Evolutionary conservation across 768 basidiomycete genomes (phyloP), one percentile per base, ranked within the genome.

Genomic region (Strobilomyces echinocephalus): DNA sequence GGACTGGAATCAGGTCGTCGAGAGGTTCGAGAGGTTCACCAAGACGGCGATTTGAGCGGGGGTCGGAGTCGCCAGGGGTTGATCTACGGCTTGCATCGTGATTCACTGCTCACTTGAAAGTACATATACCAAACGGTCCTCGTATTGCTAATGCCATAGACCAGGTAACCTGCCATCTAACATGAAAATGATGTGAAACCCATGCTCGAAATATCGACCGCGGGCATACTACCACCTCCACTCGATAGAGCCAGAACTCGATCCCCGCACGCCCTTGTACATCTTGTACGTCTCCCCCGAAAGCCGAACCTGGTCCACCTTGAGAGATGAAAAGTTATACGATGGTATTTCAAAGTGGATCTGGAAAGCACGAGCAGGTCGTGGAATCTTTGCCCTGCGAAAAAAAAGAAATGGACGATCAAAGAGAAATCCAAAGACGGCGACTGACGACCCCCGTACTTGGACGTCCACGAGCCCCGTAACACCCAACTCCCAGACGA

Each of bases 201-300:
- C 30, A 30, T 9, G 30, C 30, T 9, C 30, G 30, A 30, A 30
- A 30, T 30, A 30, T 30, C 30, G 30, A 30, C 6, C 30, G 6
- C 6, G 30, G 30, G 3, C 30, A 9, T 46, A 24, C 49, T 69
- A 69, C 69, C 69, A 69, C 42, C 69, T 63, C 70, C 69, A 69
- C 41, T 69, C 69, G 26, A 71, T 47, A 5, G 59, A 61, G n/a
- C 69, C 69, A 48, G 57, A 41, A 8, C 69, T 49, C 36, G 78
- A 74, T 42, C 84, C 82, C 63, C 92, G 75, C 47, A 97, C 87
- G 15, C 94, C 94, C 69, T 95, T 95, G 73, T 88, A 97, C 11
- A 89, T 88, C 69, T 95, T 95, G 70, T 95, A 95, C 11, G 70
- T 71, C 67, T 94, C 91, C 12, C 87, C 85, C 2, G 76, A 84